These are phyloP conservation scores for Alternaria arbusti DNA, from an alignment of 2,329 filamentous ascomycete genomes.

Conservation along the genomic window DNA sequence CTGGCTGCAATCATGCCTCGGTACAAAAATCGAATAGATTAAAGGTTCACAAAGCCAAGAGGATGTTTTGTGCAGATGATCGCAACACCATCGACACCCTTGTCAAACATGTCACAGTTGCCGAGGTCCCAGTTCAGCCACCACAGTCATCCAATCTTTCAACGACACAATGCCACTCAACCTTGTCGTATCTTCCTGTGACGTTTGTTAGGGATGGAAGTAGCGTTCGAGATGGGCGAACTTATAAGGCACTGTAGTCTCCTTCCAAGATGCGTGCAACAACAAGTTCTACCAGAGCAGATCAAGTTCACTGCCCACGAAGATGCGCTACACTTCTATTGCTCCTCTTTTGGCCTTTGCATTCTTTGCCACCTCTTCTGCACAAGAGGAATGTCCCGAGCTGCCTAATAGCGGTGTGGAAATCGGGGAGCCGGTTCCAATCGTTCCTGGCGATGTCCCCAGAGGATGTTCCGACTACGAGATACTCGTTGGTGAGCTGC, in stretches of 20 bases:
- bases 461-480: constrained; percentile 4
- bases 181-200: neutral
- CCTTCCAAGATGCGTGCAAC: neutral
- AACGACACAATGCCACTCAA: neutral
- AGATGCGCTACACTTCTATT: neutral
- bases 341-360: neutral
- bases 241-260: neutral
- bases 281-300: neutral
- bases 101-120: neutral
- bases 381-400: neutral
- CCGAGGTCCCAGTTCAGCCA: neutral
- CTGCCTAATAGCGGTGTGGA: neutral
- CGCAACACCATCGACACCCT: constrained; percentile 1
- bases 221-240: neutral
- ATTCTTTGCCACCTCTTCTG: neutral
- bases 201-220: neutral
- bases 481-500: constrained; percentile 4
- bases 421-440: constrained; percentile 4
- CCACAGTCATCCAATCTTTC: neutral
- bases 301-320: neutral
- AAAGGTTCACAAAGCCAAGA: neutral
- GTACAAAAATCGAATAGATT: constrained; percentile 1
- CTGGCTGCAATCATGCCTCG: neutral
- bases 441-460: constrained; percentile 4
- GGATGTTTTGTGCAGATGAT: constrained; percentile 2